Percentiles rank a stretch among this genome's conserved stretches.
phyloP scores from a whole-genome alignment of 192 early-diverging fungal species.

The Umbelopsis vinacea region DNA sequence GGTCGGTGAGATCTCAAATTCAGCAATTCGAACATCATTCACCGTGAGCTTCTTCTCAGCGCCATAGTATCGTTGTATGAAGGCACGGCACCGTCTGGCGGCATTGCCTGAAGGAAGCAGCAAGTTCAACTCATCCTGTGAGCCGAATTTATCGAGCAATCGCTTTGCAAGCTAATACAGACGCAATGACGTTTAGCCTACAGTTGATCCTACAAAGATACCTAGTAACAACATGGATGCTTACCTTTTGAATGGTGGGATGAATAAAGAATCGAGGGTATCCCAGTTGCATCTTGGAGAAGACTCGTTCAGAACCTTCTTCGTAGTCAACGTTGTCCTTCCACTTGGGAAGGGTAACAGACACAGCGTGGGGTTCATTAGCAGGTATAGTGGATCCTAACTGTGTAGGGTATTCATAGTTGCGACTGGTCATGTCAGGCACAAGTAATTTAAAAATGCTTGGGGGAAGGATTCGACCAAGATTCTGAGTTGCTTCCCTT shows the following conservation, averaged over 20 bases:
- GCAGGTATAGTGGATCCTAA: conserved; percentile 80
- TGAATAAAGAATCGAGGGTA: conserved; percentile 96
- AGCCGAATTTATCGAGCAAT: conserved; percentile 68
- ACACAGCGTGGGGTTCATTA: conserved; percentile 80
- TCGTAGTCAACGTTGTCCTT: conserved; percentile 92
- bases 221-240: too few relatives aligned
- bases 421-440: not conserved
- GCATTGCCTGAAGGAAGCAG: conserved; percentile 74
- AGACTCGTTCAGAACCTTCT: conserved; percentile 76
- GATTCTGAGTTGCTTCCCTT: not conserved
- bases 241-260: conserved; percentile 69
- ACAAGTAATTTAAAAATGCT: too few relatives aligned
- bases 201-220: too few relatives aligned
- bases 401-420: conserved; percentile 27
- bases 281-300: conserved; percentile 74
- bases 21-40: conserved; percentile 59
- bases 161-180: conserved; percentile 43
- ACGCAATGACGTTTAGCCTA: too few relatives aligned
- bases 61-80: conserved; percentile 56
- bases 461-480: too few relatives aligned
- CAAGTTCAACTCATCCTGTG: conserved; percentile 67
- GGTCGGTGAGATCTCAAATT: conserved; percentile 63
- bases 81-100: conserved; percentile 70
- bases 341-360: conserved; percentile 91
- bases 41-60: conserved; percentile 30